phyloP scores from a whole-genome alignment of 1,284 basidiomycete species.

The Neolentinus lepideus region DNA sequence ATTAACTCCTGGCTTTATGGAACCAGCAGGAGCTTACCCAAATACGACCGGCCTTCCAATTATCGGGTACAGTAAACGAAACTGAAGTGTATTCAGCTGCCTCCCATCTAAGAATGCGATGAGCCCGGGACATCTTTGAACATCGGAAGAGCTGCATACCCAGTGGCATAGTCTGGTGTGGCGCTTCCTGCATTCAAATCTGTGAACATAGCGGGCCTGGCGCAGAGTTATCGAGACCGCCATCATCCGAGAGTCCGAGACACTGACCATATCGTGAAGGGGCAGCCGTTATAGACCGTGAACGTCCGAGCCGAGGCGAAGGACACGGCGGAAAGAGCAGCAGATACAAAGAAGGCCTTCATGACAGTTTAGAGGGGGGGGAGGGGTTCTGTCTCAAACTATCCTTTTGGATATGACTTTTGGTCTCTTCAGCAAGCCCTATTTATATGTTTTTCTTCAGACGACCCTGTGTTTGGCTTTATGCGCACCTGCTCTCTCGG shows the following conservation, averaged over 20 bases:
- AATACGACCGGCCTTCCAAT: slow-evolving; percentile 32
- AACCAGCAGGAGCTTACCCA: no score
- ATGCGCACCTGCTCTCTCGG: no score
- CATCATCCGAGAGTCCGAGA: neutral
- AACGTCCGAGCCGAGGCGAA: slow-evolving; percentile 24
- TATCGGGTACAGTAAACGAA: slow-evolving; percentile 27
- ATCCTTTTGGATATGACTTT: no score
- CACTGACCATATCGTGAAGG: slow-evolving; percentile 30
- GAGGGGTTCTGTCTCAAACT: no score
- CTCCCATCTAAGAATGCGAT: slow-evolving; percentile 17
- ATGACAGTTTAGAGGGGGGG: slow-evolving; percentile 5
- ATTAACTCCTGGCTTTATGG: no score
- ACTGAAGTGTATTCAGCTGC: slow-evolving; percentile 20
- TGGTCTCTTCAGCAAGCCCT: no score
- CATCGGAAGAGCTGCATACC: slow-evolving; percentile 12
- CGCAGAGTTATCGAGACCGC: slow-evolving; percentile 1
- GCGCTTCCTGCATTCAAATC: slow-evolving; percentile 22
- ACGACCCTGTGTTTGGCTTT: neutral
- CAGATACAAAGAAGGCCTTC: slow-evolving; percentile 11
- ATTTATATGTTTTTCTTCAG: neutral
- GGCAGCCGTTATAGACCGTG: slow-evolving; percentile 29
- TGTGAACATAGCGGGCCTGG: slow-evolving; percentile 20
- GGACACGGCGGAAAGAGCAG: slow-evolving; percentile 16
- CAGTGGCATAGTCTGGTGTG: slow-evolving; percentile 20
- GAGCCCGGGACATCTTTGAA: neutral